Percentiles rank a stretch among this genome's conserved stretches.
These are phyloP conservation scores for Didymella pinodella DNA, from an alignment of 2,329 filamentous ascomycete species.

Conservation along the genomic window DNA sequence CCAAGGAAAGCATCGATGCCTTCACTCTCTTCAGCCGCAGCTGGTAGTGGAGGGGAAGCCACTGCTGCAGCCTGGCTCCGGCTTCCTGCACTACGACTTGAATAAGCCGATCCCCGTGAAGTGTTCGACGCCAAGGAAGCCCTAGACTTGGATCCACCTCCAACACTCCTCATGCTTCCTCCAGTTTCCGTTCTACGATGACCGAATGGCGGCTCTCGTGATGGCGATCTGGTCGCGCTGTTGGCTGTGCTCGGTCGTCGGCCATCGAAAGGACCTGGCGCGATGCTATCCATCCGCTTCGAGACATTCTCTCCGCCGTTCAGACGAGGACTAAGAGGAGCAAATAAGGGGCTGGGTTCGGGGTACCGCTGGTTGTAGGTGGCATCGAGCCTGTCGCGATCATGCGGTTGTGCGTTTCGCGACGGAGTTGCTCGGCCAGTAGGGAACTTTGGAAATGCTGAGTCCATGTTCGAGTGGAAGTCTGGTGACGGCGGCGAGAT, in stretches of 20 bases:
- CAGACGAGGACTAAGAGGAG: slow-evolving; percentile 59
- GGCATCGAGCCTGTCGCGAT: slow-evolving; percentile 37
- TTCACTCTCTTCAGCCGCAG: slow-evolving; percentile 36
- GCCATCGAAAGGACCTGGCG: slow-evolving; percentile 70
- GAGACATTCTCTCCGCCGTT: slow-evolving; percentile 59
- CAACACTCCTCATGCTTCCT: slow-evolving; percentile 40
- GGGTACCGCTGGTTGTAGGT: slow-evolving; percentile 41
- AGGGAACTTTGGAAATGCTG: slow-evolving; percentile 63
- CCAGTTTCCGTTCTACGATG: slow-evolving; percentile 49
- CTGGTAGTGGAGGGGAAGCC: slow-evolving; percentile 29
- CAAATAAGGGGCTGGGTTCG: slow-evolving; percentile 51
- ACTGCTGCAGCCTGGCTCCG: slow-evolving; percentile 27
- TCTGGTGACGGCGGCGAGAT: slow-evolving; percentile 45
- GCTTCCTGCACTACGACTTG: slow-evolving; percentile 36
- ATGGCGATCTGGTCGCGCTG: slow-evolving; percentile 43
- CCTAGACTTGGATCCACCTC: slow-evolving; percentile 39
- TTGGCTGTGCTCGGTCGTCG: slow-evolving; percentile 43
- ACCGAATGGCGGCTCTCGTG: slow-evolving; percentile 37
- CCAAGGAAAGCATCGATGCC: slow-evolving; percentile 51
- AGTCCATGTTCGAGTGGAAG: slow-evolving; percentile 54
- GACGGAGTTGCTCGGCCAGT: slow-evolving; percentile 44
- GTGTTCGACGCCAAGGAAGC: slow-evolving; percentile 41
- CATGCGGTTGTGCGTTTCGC: slow-evolving; percentile 31
- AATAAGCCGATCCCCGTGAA: slow-evolving; percentile 45
- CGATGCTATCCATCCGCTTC: slow-evolving; percentile 70